These are phyloP conservation scores for Bauhinia variegata DNA, from an alignment of 306 rosid species.

Conservation along the genomic window DNA sequence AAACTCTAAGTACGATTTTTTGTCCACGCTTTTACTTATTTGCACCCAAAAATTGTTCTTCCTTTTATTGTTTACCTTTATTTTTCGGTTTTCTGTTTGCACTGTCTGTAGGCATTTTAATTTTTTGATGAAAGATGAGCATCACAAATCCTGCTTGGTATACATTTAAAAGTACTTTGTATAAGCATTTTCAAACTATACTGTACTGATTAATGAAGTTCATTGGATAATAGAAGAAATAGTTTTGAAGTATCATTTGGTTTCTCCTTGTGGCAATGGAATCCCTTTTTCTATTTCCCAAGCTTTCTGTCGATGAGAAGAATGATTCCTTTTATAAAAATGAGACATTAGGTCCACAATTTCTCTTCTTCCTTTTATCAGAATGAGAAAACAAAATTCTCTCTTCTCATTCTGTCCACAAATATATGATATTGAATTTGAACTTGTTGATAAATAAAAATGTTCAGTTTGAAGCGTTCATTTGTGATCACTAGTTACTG, in stretches of 20 bases:
- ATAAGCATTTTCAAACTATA: not conserved
- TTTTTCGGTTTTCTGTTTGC: not conserved
- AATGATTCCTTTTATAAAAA: no score
- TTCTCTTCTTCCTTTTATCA: slow-evolving; percentile 6
- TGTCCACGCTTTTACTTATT: slow-evolving; percentile 20
- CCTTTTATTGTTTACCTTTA: no score
- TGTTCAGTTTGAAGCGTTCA: not conserved
- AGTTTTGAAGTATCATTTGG: not conserved
- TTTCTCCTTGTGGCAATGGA: not conserved
- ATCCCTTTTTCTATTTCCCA: no score
- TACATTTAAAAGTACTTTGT: not conserved
- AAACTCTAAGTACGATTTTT: slow-evolving; percentile 74
- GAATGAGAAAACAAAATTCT: not conserved
- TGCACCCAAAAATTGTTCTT: not conserved
- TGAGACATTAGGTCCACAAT: no score
- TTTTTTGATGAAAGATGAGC: not conserved
- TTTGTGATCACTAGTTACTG: not conserved
- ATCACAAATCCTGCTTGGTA: slow-evolving; percentile 4
- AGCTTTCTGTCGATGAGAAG: no score
- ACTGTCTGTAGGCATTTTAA: not conserved
- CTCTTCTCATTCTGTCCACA: not conserved
- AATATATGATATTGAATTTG: slow-evolving; percentile 16
- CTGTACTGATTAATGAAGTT: not conserved
- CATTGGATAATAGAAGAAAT: not conserved
- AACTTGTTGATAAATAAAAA: slow-evolving; percentile 8